A percentile compares a stretch with the other conserved stretches of the same genome.
These are phyloP conservation scores for Incumbomyces delicatus DNA, from an alignment of 2,329 filamentous ascomycete genomes.

Conservation along the genomic window DNA sequence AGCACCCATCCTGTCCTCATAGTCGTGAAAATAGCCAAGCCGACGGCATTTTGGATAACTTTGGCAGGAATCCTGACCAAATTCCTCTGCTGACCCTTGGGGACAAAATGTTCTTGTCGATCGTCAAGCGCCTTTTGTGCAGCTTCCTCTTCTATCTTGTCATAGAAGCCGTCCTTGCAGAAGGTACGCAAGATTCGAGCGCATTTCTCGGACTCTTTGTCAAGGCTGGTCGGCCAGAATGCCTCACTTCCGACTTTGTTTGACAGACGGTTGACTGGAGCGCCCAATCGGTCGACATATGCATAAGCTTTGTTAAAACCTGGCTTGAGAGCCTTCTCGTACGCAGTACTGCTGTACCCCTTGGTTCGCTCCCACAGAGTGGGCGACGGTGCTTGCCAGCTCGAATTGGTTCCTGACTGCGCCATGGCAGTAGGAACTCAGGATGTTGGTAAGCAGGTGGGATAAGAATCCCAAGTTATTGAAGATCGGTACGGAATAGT, in stretches of 20 bases:
- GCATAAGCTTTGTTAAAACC: conserved; percentile 67
- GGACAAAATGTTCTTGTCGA: conserved; percentile 30
- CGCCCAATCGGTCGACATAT: conserved; percentile 58
- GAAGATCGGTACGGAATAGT: too few relatives aligned
- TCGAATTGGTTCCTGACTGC: conserved; percentile 28
- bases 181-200: conserved; percentile 83
- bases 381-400: conserved; percentile 4
- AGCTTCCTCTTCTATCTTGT: conserved; percentile 47
- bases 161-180: conserved; percentile 68
- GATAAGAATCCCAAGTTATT: conserved; percentile 24
- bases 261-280: conserved; percentile 68
- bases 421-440: conserved; percentile 52
- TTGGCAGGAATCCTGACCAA: conserved; percentile 76
- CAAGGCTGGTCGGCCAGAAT: conserved; percentile 76
- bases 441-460: conserved; percentile 29
- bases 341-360: conserved; percentile 31
- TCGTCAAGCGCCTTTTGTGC: conserved; percentile 30
- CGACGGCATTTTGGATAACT: conserved; percentile 81
- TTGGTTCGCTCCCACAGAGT: conserved; percentile 48
- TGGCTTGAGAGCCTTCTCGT: conserved; percentile 45
- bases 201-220: conserved; percentile 85
- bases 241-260: conserved; percentile 74
- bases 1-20: conserved; percentile 91
- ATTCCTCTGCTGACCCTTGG: conserved; percentile 53
- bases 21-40: conserved; percentile 86